These are phyloP conservation scores for Raffaelea arxii DNA, from an alignment of 2,329 filamentous ascomycete species.

Conservation along the genomic window DNA sequence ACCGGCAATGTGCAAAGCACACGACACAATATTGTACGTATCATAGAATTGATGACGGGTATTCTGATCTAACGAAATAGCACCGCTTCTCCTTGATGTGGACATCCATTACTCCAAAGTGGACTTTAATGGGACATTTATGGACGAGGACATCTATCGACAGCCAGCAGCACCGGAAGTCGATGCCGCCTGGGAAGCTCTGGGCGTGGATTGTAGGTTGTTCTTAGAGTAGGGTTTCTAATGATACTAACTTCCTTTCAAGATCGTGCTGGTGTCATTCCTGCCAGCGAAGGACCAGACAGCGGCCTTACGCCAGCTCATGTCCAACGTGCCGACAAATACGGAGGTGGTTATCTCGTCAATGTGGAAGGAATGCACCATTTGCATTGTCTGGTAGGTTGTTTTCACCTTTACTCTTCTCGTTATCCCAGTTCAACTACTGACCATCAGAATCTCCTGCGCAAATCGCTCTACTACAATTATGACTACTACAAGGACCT, in stretches of 20 bases:
- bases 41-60: background rate
- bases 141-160: conserved; percentile 44
- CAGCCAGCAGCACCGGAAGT: conserved; percentile 39
- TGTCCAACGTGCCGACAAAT: conserved; percentile 42
- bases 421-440: too few species aligned
- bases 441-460: conserved; percentile 49
- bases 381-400: conserved; percentile 44
- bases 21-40: conserved; percentile 9
- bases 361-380: conserved; percentile 48
- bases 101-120: conserved; percentile 21
- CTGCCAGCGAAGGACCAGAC: conserved; percentile 34
- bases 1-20: conserved; percentile 8
- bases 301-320: conserved; percentile 44
- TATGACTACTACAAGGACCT: conserved; percentile 44
- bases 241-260: too few species aligned
- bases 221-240: too few species aligned
- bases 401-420: background rate
- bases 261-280: conserved; percentile 39
- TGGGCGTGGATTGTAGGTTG: conserved; percentile 25
- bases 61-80: conserved; percentile 8
- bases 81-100: conserved; percentile 24
- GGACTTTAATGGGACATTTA: conserved; percentile 46
- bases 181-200: conserved; percentile 42
- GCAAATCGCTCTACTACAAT: conserved; percentile 50
- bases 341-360: conserved; percentile 50